Evolutionary conservation across 2,329 filamentous ascomycete species (phyloP).

Genomic region (Immersiporthe knoxdaviesiana): DNA sequence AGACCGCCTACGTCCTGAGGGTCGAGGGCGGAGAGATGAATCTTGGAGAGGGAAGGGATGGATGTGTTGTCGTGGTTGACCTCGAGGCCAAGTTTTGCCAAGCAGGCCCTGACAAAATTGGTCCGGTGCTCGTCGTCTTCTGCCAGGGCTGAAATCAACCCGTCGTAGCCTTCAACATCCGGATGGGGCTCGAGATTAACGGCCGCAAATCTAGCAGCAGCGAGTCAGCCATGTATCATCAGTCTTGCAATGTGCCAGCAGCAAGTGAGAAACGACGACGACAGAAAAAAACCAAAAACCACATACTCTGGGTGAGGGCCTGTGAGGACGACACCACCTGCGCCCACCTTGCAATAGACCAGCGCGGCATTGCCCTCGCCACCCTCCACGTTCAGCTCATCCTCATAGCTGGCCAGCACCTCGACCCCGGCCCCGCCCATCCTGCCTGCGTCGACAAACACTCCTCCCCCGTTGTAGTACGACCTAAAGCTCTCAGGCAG

Average conservation of each 20-base stretch:
- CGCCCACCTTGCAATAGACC: constrained; percentile 80
- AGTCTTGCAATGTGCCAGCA: constrained; percentile 20
- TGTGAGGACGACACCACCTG: constrained; percentile 78
- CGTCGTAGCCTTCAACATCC: constrained; percentile 68
- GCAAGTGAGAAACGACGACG: neutral
- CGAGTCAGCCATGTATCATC: constrained; percentile 48
- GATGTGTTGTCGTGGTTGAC: constrained; percentile 70
- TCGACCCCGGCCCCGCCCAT: constrained; percentile 69
- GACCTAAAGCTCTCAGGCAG: constrained; percentile 67
- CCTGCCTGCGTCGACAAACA: constrained; percentile 80
- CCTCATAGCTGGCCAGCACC: constrained; percentile 78
- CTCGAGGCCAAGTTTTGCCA: constrained; percentile 80
- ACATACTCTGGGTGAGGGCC: constrained; percentile 88
- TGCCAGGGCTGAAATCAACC: constrained; percentile 68
- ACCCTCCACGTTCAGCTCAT: constrained; percentile 74
- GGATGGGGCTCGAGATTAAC: constrained; percentile 73
- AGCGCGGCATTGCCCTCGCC: constrained; percentile 76
- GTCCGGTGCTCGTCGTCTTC: constrained; percentile 71
- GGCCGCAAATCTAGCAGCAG: constrained; percentile 65
- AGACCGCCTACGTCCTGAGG: constrained; percentile 69
- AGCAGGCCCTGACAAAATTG: constrained; percentile 76
- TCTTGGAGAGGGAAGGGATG: constrained; percentile 77
- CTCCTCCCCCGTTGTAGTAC: constrained; percentile 94
- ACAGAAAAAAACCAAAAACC: neutral
- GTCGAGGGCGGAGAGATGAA: constrained; percentile 78